phyloP scores from a whole-genome alignment of 1,139 yeast species.

The Pneumocystis canis region DNA sequence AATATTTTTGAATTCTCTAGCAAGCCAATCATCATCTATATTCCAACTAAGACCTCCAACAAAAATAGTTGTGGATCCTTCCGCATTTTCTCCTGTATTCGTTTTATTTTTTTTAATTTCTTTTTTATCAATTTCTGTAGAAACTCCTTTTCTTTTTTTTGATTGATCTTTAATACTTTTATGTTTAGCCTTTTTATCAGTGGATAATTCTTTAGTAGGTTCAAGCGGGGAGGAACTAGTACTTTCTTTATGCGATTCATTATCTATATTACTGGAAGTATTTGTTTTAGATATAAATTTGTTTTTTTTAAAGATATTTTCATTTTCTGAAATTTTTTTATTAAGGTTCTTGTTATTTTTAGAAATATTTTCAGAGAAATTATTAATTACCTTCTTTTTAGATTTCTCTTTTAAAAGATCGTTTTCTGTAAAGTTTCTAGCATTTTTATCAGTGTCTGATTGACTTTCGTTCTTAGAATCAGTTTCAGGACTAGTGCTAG shows the following conservation, averaged over 20 bases:
- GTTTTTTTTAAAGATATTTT: conserved; percentile 6
- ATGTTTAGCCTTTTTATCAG: not conserved
- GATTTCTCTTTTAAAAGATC: not conserved
- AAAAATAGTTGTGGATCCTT: conserved; percentile 63
- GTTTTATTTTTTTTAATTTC: conserved; percentile 9
- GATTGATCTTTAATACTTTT: conserved; percentile 12
- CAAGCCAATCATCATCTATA: conserved; percentile 88
- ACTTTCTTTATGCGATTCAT: not conserved
- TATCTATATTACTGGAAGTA: not conserved
- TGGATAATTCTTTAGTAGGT: conserved; percentile 10
- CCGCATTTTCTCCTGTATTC: conserved; percentile 1
- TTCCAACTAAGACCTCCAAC: conserved; percentile 97
- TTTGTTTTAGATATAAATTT: not conserved
- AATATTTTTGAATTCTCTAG: conserved; percentile 63
- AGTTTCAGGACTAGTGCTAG: not conserved
- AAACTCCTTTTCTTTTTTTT: conserved; percentile 19
- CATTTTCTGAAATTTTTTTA: not conserved
- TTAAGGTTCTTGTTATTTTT: not conserved
- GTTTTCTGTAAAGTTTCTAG: not conserved
- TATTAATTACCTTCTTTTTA: conserved; percentile 11
- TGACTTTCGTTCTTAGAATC: not conserved
- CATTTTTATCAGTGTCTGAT: not conserved
- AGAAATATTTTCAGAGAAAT: conserved; percentile 17
- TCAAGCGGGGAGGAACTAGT: conserved; percentile 15
- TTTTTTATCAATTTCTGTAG: conserved; percentile 23